Base-by-base conservation (phyloP, 2,329 filamentous ascomycete species). In the Colletotrichum sp. region DNA sequence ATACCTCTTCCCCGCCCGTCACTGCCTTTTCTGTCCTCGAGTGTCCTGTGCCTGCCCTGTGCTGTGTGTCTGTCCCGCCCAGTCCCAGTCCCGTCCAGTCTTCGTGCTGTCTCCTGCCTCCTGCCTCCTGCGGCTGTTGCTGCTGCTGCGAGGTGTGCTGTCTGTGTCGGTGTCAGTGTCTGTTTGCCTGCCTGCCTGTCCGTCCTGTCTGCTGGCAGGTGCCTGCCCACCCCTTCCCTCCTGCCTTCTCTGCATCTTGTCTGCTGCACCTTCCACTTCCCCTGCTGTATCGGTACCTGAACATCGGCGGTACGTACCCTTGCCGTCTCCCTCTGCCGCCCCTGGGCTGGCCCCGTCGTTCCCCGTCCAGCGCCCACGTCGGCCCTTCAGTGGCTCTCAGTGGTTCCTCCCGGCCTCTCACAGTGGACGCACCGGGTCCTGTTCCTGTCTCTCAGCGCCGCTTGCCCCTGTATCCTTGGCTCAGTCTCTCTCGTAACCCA, bases 381-480 rank as follows among this genome's bases (percentile, higher is more conserved):
- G 34, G 57, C 16, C 36, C 68, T 70, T 48, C 57, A 63, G 68
- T 70, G 57, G 57, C 68, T 52, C 57, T 70, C 57, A 70, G 63
- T 66, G 63, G 39, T 48, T 24, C 39, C 26, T n/a, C 36, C 26
- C 30, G 36, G 6, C 39, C 24, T 52, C 63, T 66, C 26, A 22
- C 44, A 52, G 68, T 52, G 68, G 57, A 63, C 68, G 52, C 24
- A 8, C 36, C 57, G 15, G 34, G 57, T 32, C 68, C 69, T 72
- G 72, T 55, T 72, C 72, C 62, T 75, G 72, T 63, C 48, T 59
- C 69, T 48, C 59, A 71, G 68, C 68, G 36, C n/a, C 18, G 24
- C 68, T 55, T 60, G 68, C 60, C 59, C 68, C 36, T 55, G 68
- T 71, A 65, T 52, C 59, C 60, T 39, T 60, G 26, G 48, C 57